These are phyloP conservation scores for Lophiotrema nucula DNA, from an alignment of 495 filamentous ascomycete genomes.

Conservation along the genomic window DNA sequence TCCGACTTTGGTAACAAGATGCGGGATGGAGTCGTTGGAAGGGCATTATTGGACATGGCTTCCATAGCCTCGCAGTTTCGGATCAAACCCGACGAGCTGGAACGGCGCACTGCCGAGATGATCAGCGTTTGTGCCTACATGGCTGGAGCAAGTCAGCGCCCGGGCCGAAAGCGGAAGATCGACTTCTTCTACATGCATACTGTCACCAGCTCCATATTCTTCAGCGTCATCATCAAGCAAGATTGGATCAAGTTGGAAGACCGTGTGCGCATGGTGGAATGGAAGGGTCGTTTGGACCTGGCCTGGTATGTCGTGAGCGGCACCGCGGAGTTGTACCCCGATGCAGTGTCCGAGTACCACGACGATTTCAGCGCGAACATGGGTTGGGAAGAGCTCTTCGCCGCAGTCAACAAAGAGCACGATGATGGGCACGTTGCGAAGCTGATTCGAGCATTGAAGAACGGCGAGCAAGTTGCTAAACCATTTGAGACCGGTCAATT, in stretches of 20 bases:
- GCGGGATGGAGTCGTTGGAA: no score
- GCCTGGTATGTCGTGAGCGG: constrained; percentile 61
- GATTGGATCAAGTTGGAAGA: constrained; percentile 43
- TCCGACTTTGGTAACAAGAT: no score
- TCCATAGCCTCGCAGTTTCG: no score
- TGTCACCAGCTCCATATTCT: constrained; percentile 62
- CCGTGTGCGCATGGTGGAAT: constrained; percentile 68
- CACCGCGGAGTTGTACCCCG: constrained; percentile 51
- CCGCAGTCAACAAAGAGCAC: constrained; percentile 49
- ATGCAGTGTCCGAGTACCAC: constrained; percentile 55
- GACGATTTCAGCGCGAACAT: constrained; percentile 37
- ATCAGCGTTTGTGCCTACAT: no score
- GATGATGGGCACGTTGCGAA: constrained; percentile 83
- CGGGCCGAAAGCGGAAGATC: constrained; percentile 61
- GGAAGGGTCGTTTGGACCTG: constrained; percentile 69
- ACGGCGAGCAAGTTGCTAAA: constrained; percentile 48
- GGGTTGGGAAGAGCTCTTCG: constrained; percentile 56
- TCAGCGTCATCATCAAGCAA: constrained; percentile 50
- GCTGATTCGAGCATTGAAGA: constrained; percentile 61
- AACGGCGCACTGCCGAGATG: no score
- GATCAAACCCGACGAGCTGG: no score
- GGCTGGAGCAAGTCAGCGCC: no score
- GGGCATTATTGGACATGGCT: no score
- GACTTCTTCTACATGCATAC: constrained; percentile 81
- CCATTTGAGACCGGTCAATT: constrained; percentile 45